Conservation (phyloP, 805 yeast genomes). For the Nakazawaea anatomiae region DNA sequence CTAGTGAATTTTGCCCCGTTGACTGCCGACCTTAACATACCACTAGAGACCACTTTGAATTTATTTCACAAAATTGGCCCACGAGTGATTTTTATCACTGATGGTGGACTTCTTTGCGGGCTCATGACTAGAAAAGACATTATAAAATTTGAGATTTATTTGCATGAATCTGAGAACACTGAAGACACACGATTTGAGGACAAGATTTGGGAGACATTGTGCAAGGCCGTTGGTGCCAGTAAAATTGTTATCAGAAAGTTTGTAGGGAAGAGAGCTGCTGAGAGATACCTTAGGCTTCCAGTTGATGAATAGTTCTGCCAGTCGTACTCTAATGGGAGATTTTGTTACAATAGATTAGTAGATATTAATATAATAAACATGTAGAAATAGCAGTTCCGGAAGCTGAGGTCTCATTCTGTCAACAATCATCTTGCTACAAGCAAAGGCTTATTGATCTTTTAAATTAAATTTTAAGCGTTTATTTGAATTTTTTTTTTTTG, state of each 20-base stretch:
- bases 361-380: background rate
- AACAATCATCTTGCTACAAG: too few species aligned
- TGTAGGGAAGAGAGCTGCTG: background rate
- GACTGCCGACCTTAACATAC: constrained; percentile 44
- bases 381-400: too few species aligned
- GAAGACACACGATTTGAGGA: constrained; percentile 15
- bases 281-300: constrained; percentile 1
- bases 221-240: constrained; percentile 1
- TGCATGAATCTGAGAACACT: constrained; percentile 17
- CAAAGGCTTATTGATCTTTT: too few species aligned
- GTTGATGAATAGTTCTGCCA: background rate
- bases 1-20: constrained; percentile 55
- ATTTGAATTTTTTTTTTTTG: background rate
- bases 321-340: background rate
- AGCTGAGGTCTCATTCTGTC: too few species aligned
- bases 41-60: constrained; percentile 57
- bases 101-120: constrained; percentile 60
- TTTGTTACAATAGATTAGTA: background rate
- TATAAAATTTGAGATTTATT: constrained; percentile 47
- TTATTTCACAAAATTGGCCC: constrained; percentile 81
- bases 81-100: constrained; percentile 59
- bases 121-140: constrained; percentile 83
- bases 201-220: constrained; percentile 19
- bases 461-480: background rate
- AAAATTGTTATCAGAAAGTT: background rate